Evolutionary conservation across 2,329 filamentous ascomycete species (phyloP), one percentile per base, ranked within the genome.

Genomic region (Madurella mycetomatis): DNA sequence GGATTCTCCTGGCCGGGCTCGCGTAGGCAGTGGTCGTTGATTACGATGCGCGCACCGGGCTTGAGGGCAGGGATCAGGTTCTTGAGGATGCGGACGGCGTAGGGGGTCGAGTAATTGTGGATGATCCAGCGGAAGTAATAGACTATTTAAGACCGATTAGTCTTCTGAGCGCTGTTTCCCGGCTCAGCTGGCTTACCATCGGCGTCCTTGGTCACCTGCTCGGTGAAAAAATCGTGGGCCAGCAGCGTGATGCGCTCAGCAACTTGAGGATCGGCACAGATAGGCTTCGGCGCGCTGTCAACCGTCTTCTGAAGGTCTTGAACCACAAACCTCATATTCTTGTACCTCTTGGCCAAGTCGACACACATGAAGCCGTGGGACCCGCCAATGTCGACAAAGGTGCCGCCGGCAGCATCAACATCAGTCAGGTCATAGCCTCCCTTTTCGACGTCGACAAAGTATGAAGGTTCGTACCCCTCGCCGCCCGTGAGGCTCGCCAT

Each of bases 51-150:
- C 11, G 79, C 73, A 16, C 82, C 76, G 1, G 78, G 74, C 66
- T 83, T 79, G 49, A 84, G 67, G 34, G 80, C 75, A 1, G 81
- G 80, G 2, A 81, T 67, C 9, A 84, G 70, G 17, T 73, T 75
- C 56, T 72, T 71, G 39, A 79, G 67, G 40, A 83, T 77, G 43
- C 72, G 70, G 43, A 76, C 62, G 4, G 75, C 74, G 51, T 81
- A 78, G 2, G 74, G 73, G 13, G 81, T 81, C 0, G 80, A 77
- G 70, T 82, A 82, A 68, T 85, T 83, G 64, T 86, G 81, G 8
- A 86, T 67, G 57, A 85, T 83, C 73, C 77, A 78, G 46, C 80
- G 77, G 66, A 84, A 77, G 60, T 79, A 74, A 68, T 84, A 85
- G 16, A 83, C 71, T 75, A 47, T 16, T 9, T 16, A 9, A 9